Conservation (phyloP, 192 early-diverging fungal genomes). For the Coemansia sp. region DNA sequence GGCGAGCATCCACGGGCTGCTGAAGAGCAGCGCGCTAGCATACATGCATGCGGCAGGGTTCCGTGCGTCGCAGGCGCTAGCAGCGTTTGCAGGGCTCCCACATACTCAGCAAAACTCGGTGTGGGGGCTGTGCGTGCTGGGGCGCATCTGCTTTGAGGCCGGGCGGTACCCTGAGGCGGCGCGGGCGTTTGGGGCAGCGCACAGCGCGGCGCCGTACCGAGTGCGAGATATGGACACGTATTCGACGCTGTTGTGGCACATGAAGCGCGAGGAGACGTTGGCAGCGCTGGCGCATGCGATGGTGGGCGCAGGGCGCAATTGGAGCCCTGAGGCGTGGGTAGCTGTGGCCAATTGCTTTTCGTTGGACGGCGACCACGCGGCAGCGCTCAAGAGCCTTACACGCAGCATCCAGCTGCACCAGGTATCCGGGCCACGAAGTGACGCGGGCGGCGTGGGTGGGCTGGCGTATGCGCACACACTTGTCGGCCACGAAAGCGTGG, state of each 20-base stretch:
- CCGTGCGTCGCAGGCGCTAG: constrained; percentile 17
- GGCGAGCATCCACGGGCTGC: constrained; percentile 6
- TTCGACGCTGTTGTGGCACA: constrained; percentile 85
- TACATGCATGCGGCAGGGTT: constrained; percentile 17
- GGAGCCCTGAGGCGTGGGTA: constrained; percentile 80
- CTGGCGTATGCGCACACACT: constrained; percentile 81
- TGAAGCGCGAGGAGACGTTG: constrained; percentile 67
- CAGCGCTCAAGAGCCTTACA: constrained; percentile 73
- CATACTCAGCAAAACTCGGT: constrained; percentile 28
- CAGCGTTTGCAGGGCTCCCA: constrained; percentile 25
- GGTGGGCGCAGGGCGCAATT: constrained; percentile 58
- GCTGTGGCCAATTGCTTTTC: constrained; percentile 73
- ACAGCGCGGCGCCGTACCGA: constrained; percentile 68
- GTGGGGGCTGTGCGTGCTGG: constrained; percentile 49
- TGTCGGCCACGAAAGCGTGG: constrained; percentile 77
- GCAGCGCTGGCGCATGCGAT: constrained; percentile 75
- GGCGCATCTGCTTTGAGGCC: constrained; percentile 55
- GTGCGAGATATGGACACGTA: constrained; percentile 81
- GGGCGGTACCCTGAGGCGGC: constrained; percentile 59
- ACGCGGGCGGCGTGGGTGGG: constrained; percentile 29
- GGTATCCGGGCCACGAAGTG: constrained; percentile 22
- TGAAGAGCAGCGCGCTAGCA: constrained; percentile 12
- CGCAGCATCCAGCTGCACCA: constrained; percentile 66
- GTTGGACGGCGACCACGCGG: constrained; percentile 70
- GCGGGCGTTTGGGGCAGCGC: constrained; percentile 53